Conservation (phyloP, 2,329 filamentous ascomycete species). For the Lachnellula arida region DNA sequence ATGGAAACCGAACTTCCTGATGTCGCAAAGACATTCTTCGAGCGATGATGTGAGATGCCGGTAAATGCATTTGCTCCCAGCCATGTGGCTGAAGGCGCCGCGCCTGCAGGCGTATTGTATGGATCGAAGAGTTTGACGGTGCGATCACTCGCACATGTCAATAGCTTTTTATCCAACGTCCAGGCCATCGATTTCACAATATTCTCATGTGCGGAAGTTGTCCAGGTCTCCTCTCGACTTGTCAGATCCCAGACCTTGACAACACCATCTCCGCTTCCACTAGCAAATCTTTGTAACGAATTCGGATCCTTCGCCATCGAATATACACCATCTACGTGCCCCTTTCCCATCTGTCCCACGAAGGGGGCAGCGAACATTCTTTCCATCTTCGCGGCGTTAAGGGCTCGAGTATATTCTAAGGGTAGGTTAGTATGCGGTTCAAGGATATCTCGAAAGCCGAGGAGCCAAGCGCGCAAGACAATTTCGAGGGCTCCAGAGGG, state of each 20-base stretch:
- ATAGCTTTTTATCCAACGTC: conserved; percentile 77
- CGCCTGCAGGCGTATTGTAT: conserved; percentile 64
- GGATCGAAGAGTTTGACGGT: conserved; percentile 91
- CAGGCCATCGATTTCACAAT: conserved; percentile 89
- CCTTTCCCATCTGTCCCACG: conserved; percentile 77
- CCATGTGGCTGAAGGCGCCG: conserved; percentile 77
- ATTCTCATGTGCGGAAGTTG: conserved; percentile 81
- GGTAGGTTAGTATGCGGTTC: too few species aligned
- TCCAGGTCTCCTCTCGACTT: conserved; percentile 68
- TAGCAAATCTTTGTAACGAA: conserved; percentile 69
- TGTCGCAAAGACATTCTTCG: conserved; percentile 72
- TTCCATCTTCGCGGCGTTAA: conserved; percentile 87
- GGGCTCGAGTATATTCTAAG: conserved; percentile 67
- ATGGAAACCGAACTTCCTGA: conserved; percentile 69
- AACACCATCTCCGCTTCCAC: conserved; percentile 84
- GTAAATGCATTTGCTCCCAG: conserved; percentile 81
- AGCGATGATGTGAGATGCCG: conserved; percentile 76
- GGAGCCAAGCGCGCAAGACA: too few species aligned
- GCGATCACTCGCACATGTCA: conserved; percentile 82
- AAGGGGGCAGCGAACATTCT: conserved; percentile 88
- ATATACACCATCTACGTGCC: conserved; percentile 90
- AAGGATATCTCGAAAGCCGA: too few species aligned
- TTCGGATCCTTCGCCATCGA: conserved; percentile 75
- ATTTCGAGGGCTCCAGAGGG: too few species aligned
- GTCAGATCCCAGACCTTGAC: conserved; percentile 89